Evolutionary conservation across 2,329 filamentous ascomycete genomes (phyloP).

Genomic region (Alternaria arbusti): DNA sequence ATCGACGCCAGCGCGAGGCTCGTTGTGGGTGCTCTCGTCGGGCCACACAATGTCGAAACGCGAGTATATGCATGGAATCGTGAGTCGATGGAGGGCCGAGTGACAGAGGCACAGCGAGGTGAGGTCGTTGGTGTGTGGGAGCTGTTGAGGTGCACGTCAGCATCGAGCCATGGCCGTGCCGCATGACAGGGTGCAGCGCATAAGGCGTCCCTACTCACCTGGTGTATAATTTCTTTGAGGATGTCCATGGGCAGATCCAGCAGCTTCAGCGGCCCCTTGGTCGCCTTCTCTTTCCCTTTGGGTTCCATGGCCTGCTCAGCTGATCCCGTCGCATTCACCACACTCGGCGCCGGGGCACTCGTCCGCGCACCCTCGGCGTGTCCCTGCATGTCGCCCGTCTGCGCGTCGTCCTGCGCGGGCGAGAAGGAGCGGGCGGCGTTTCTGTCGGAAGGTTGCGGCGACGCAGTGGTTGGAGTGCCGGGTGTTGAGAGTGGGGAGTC

Average conservation of each 20-base stretch:
- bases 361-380: slow-evolving; percentile 20
- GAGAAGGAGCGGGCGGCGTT: slow-evolving; percentile 24
- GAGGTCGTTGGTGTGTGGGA: slow-evolving; percentile 82
- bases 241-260: slow-evolving; percentile 81
- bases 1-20: slow-evolving; percentile 76
- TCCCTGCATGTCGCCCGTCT: slow-evolving; percentile 16
- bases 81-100: slow-evolving; percentile 75
- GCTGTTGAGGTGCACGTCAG: slow-evolving; percentile 54
- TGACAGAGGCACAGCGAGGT: slow-evolving; percentile 79
- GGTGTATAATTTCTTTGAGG: slow-evolving; percentile 77
- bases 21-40: slow-evolving; percentile 68
- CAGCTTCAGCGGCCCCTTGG: slow-evolving; percentile 66
- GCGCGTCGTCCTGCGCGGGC: slow-evolving; percentile 31
- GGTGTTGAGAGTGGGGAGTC: slow-evolving; percentile 39
- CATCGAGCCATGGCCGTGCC: neutral
- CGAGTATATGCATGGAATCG: slow-evolving; percentile 81
- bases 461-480: slow-evolving; percentile 34
- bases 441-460: slow-evolving; percentile 37
- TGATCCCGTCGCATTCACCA: slow-evolving; percentile 9
- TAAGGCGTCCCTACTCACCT: slow-evolving; percentile 58
- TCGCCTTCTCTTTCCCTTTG: slow-evolving; percentile 57
- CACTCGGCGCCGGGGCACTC: slow-evolving; percentile 11
- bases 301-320: slow-evolving; percentile 51
- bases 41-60: slow-evolving; percentile 91
- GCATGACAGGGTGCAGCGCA: neutral